Conservation (phyloP, 257 asterid species). For the Penstemon davidsonii region DNA sequence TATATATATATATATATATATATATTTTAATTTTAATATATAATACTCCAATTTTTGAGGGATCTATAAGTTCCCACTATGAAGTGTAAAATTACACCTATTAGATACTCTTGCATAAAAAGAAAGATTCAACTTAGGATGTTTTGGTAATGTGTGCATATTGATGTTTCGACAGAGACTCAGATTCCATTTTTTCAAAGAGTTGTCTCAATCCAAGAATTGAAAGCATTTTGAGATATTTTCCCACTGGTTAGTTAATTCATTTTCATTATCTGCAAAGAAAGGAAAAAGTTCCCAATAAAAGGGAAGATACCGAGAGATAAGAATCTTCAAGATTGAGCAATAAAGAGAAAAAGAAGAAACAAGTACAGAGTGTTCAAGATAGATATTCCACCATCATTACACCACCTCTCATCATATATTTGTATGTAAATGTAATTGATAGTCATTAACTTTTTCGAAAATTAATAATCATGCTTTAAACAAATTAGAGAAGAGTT, state of each 20-base stretch:
- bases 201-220: conserved; percentile 29
- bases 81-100: no score
- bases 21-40: no score
- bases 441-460: no score
- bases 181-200: conserved; percentile 33
- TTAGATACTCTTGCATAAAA: conserved; percentile 14
- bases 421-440: no score
- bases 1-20: no score
- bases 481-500: no score
- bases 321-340: conserved; percentile 32
- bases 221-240: neutral
- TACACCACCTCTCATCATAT: conserved; percentile 2
- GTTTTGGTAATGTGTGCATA: conserved; percentile 25
- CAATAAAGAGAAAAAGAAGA: conserved; percentile 18
- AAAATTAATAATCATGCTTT: no score
- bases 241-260: neutral
- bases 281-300: conserved; percentile 22
- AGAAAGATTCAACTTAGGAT: conserved; percentile 26
- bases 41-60: no score
- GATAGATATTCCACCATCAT: conserved; percentile 34
- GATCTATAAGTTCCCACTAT: no score
- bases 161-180: conserved; percentile 23
- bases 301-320: conserved; percentile 33
- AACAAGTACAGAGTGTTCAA: neutral
- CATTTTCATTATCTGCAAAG: neutral